A percentile compares a stretch with the other conserved stretches of the same genome.
phyloP scores from a whole-genome alignment of 148 eudicot genomes.

The Agrostemma githago region DNA sequence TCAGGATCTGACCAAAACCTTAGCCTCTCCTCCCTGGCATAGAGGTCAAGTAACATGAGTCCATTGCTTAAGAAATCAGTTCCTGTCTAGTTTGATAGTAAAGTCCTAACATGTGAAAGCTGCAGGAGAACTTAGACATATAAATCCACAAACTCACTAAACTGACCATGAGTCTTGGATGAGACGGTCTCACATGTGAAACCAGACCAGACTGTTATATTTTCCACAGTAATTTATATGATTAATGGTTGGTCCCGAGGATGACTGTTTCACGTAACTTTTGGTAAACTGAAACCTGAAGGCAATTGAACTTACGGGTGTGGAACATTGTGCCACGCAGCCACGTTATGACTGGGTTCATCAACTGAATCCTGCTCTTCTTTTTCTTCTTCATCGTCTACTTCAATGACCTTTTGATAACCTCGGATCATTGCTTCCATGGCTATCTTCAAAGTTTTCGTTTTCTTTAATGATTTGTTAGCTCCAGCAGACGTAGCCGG shows the following conservation, averaged over 20 bases:
- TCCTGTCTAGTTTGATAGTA: not conserved
- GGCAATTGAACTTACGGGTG: constrained; percentile 58
- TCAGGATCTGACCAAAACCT: constrained; percentile 99
- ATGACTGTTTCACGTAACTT: not conserved
- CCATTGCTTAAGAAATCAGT: constrained; percentile 7
- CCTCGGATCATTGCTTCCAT: constrained; percentile 98
- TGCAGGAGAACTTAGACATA: constrained; percentile 1
- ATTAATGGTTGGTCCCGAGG: not conserved
- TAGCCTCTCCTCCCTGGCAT: constrained; percentile 93
- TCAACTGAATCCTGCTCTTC: constrained; percentile 40
- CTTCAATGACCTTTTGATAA: constrained; percentile 49
- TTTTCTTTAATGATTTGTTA: constrained; percentile 44
- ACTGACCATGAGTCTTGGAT: not conserved
- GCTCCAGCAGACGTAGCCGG: constrained; percentile 39
- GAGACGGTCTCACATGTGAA: not conserved
- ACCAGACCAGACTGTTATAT: not conserved
- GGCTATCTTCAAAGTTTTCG: constrained; percentile 60
- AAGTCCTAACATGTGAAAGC: not conserved
- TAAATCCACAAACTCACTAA: constrained; percentile 1
- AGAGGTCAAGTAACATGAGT: constrained; percentile 15
- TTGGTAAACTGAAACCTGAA: not conserved
- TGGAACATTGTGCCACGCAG: constrained; percentile 99
- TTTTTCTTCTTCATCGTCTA: constrained; percentile 32
- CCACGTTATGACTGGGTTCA: constrained; percentile 68
- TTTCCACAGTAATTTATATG: not conserved